Evolutionary conservation across 2,329 filamentous ascomycete genomes (phyloP).

Genomic region (Macrophomina tecta): DNA sequence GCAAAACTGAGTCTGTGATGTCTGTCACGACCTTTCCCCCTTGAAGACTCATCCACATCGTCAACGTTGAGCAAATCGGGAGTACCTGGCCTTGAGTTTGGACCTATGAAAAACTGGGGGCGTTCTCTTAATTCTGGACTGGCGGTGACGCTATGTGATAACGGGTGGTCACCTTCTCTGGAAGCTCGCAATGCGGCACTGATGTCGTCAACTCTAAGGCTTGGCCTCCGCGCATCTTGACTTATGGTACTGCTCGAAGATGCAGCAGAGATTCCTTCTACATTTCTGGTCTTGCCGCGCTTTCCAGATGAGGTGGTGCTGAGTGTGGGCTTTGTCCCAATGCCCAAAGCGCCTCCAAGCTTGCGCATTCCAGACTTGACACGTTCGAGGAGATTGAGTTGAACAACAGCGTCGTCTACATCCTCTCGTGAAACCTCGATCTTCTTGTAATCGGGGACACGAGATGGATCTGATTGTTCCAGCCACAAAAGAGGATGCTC

Average conservation of each 20-base stretch:
- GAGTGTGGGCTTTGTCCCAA: slow-evolving; percentile 44
- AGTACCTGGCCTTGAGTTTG: slow-evolving; percentile 49
- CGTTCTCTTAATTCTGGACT: slow-evolving; percentile 63
- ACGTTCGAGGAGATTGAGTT: slow-evolving; percentile 84
- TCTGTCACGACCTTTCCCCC: slow-evolving; percentile 32
- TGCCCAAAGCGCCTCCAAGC: slow-evolving; percentile 63
- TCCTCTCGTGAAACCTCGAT: slow-evolving; percentile 95
- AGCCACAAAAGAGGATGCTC: slow-evolving; percentile 79
- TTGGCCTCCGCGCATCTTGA: slow-evolving; percentile 61
- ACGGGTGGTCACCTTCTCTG: slow-evolving; percentile 69
- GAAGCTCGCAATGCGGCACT: slow-evolving; percentile 57
- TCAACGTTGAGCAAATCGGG: slow-evolving; percentile 41
- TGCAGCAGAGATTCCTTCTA: slow-evolving; percentile 57
- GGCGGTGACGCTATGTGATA: slow-evolving; percentile 75
- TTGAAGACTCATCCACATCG: slow-evolving; percentile 33
- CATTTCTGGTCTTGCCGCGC: slow-evolving; percentile 62
- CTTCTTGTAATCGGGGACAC: slow-evolving; percentile 77
- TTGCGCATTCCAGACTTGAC: slow-evolving; percentile 76
- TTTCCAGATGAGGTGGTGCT: slow-evolving; percentile 51
- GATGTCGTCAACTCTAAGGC: slow-evolving; percentile 66
- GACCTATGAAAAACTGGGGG: slow-evolving; percentile 44
- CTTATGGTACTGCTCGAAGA: slow-evolving; percentile 62
- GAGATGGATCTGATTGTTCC: slow-evolving; percentile 88
- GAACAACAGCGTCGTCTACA: slow-evolving; percentile 87
- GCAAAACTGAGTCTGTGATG: slow-evolving; percentile 45